Conservation (phyloP, 768 basidiomycete genomes). For the Paxillus rubicundulus region DNA sequence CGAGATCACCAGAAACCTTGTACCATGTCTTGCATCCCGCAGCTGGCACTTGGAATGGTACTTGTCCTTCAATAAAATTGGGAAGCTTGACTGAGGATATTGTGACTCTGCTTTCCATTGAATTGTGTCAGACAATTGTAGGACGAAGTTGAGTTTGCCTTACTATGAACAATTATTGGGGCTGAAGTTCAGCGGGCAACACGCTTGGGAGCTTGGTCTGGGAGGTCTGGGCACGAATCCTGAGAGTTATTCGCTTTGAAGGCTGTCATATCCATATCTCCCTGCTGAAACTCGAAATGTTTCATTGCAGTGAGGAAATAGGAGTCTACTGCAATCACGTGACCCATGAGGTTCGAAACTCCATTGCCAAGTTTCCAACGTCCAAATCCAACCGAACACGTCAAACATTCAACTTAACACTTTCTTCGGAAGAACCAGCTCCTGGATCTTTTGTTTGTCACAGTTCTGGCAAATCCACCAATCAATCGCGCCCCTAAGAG, state of each 20-base stretch:
- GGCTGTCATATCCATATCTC: neutral
- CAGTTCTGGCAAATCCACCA: neutral
- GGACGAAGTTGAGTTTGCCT: neutral
- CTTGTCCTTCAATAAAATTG: slow-evolving; percentile 30
- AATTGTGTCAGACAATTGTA: neutral
- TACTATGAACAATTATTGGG: neutral
- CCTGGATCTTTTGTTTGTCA: neutral
- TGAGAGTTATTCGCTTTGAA: neutral
- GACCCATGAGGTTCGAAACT: slow-evolving; percentile 2
- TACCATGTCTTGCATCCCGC: slow-evolving; percentile 48
- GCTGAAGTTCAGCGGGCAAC: neutral
- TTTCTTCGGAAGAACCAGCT: neutral
- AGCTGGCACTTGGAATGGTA: slow-evolving; percentile 22
- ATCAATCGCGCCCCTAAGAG: neutral
- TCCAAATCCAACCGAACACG: too few species aligned
- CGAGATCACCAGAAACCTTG: slow-evolving; percentile 46
- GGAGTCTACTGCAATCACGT: too few species aligned
- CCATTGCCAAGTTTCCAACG: too few species aligned
- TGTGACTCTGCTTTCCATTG: neutral
- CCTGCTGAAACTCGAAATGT: too few species aligned
- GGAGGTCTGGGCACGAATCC: too few species aligned
- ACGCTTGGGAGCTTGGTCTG: too few species aligned
- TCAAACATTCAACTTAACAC: neutral
- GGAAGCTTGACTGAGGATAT: slow-evolving; percentile 30
- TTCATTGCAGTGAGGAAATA: too few species aligned